Base-by-base conservation (phyloP, 306 rosid species). In the Malus sylvestris region DNA sequence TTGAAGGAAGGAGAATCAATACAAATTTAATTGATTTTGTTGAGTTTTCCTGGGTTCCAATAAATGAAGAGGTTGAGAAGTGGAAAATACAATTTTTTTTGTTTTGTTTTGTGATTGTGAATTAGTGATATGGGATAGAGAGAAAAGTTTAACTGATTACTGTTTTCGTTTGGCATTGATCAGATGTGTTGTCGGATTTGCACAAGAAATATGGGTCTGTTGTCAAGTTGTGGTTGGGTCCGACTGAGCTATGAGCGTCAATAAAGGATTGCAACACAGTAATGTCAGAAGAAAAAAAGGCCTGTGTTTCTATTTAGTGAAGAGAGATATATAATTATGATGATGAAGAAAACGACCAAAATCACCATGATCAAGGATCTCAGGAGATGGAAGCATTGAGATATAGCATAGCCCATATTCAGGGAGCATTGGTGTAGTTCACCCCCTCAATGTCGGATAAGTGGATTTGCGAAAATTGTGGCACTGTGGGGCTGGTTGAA, bases 141-240 rank as follows among this genome's bases (percentile, higher is more conserved):
- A 10, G 38, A 44, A 59, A 9, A 23, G 3, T 9, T 10, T 66
- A 52, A 55, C 15, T 4, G 18, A 20, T 13, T 58, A 38, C 51
- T 51, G 18, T 60, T 45, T 55, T 23, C n/a, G 32, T 84, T 82
- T 68, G 71, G 78, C 29, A 52, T 80, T 78, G 67, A 27, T 64
- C 87, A 93, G 96, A 91, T 59, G 64, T 88, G 76, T 79, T 93
- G 78, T 81, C 86, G 58, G 86, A 84, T 80, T 85, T 86, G 10
- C 98, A 93, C 75, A 76, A 85, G 78, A 79, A 76, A 66, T 86
- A 85, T 84, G 96, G 98, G 64, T 73, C 96, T 22, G 81, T 91
- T 74, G 81, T 91, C 85, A 93, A 88, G 90, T 80, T 93, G 76
- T 93, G 98, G 96, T 77, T 93, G 79, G 93, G 96, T 75, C 96